Evolutionary conservation across 2,329 filamentous ascomycete species (phyloP).

Genomic region (Leptographium procerum): DNA sequence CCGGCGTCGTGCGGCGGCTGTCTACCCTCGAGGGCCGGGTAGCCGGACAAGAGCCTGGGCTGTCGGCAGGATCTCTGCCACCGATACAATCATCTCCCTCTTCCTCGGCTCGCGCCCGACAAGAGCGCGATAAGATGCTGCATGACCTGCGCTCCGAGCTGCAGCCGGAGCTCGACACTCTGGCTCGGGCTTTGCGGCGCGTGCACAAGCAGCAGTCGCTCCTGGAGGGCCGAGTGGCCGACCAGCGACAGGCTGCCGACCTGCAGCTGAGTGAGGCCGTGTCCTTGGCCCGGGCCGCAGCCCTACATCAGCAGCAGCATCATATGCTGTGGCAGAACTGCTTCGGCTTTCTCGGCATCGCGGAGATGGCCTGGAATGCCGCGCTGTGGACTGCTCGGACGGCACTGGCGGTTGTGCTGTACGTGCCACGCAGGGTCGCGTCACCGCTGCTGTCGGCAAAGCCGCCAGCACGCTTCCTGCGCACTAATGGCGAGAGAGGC

Average conservation of each 20-base stretch:
- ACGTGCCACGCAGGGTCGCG: constrained; percentile 5
- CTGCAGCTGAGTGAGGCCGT: constrained; percentile 64
- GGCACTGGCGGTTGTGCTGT: constrained; percentile 1
- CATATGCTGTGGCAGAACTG: neutral
- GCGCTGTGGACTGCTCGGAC: neutral
- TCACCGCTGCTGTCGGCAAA: neutral
- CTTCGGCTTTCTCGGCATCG: neutral
- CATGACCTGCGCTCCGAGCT: constrained; percentile 53
- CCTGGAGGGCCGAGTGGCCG: constrained; percentile 64
- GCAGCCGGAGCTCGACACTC: constrained; percentile 73
- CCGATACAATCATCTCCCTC: neutral
- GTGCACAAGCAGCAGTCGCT: constrained; percentile 83
- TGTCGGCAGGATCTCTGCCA: constrained; percentile 1
- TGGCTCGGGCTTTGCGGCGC: constrained; percentile 77
- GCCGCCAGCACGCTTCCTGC: neutral
- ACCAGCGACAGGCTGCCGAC: constrained; percentile 61
- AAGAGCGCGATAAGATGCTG: constrained; percentile 21
- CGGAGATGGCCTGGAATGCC: neutral
- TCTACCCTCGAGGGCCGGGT: constrained; percentile 52
- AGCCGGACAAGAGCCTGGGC: constrained; percentile 1
- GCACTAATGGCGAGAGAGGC: neutral
- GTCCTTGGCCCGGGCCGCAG: constrained; percentile 67
- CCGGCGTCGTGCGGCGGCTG: constrained; percentile 53
- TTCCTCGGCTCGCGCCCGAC: constrained; percentile 3
- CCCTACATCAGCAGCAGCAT: constrained; percentile 30